Evolutionary conservation across 306 rosid species (phyloP).

Genomic region (Inga leiocalycina): DNA sequence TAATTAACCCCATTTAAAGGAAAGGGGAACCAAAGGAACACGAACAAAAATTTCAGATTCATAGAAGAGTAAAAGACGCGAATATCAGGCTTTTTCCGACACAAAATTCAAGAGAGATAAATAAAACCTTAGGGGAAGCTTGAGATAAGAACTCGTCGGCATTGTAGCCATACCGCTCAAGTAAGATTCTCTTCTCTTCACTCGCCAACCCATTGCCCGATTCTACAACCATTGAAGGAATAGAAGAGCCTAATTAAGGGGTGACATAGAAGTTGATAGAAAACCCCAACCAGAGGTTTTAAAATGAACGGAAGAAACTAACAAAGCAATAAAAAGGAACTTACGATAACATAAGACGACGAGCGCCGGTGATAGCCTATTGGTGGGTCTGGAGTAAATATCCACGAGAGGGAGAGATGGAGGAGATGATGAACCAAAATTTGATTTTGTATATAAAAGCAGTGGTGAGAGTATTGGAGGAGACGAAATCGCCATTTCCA

Average conservation of each 20-base stretch:
- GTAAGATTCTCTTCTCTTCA: conserved; percentile 60
- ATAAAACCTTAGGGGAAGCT: conserved; percentile 60
- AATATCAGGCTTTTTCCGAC: not conserved
- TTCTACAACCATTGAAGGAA: conserved; percentile 41
- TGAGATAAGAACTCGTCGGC: conserved; percentile 74
- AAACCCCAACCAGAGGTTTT: not conserved
- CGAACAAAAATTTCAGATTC: conserved; percentile 16
- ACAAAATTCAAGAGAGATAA: conserved; percentile 11
- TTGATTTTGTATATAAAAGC: conserved; percentile 36
- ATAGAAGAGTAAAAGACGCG: not conserved
- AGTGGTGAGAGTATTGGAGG: conserved; percentile 45
- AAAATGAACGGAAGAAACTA: not conserved
- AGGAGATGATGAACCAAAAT: conserved; percentile 36
- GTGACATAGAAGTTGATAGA: not conserved
- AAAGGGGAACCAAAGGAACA: not conserved
- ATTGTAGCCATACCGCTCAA: conserved; percentile 82
- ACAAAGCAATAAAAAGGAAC: not conserved
- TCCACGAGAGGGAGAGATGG: conserved; percentile 35
- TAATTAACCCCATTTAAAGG: conserved; percentile 35
- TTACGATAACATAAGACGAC: conserved; percentile 55
- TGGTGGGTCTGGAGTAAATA: conserved; percentile 40
- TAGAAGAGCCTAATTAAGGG: not conserved
- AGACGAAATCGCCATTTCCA: conserved; percentile 37
- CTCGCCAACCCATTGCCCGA: conserved; percentile 54
- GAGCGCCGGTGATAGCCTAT: conserved; percentile 29